Conservation (phyloP, 1,284 basidiomycete species). For the Phylloboletellus chloephorus region DNA sequence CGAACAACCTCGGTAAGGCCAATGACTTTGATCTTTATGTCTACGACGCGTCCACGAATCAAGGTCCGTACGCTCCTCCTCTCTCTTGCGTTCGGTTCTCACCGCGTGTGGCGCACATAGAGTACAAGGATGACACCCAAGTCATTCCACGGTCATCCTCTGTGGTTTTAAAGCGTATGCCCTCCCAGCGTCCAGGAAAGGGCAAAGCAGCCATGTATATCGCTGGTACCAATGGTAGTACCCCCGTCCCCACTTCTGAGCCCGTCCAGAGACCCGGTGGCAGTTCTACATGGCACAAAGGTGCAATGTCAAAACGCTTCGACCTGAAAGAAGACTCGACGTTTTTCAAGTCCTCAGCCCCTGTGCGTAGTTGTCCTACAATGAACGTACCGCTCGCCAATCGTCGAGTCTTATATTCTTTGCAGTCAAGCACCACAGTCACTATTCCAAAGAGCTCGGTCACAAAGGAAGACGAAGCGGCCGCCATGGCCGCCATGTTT, state of each 20-base stretch:
- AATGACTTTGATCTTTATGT: constrained; percentile 95
- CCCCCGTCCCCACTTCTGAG: constrained; percentile 44
- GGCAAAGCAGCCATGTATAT: constrained; percentile 90
- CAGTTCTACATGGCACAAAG: constrained; percentile 51
- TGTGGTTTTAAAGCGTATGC: constrained; percentile 87
- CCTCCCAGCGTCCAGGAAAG: constrained; percentile 80
- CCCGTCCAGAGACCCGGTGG: constrained; percentile 36
- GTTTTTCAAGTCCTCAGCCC: constrained; percentile 27
- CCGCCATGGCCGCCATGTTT: constrained; percentile 95
- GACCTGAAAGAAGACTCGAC: constrained; percentile 72
- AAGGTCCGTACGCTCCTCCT: constrained; percentile 55
- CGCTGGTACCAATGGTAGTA: constrained; percentile 46
- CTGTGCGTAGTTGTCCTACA: constrained; percentile 28
- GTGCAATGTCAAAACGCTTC: constrained; percentile 84
- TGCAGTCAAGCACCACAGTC: constrained; percentile 24
- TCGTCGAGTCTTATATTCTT: constrained; percentile 22
- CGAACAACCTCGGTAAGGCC: constrained; percentile 92
- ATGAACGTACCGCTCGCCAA: constrained; percentile 10
- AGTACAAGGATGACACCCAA: constrained; percentile 88
- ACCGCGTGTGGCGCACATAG: constrained; percentile 39
- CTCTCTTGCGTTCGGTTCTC: background rate
- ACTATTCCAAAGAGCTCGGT: constrained; percentile 37
- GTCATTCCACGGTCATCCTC: constrained; percentile 94
- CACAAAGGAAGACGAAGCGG: constrained; percentile 70
- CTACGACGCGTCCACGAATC: constrained; percentile 78